Conservation (phyloP, 2,329 filamentous ascomycete species). For the Rhynchosporium secalis region DNA sequence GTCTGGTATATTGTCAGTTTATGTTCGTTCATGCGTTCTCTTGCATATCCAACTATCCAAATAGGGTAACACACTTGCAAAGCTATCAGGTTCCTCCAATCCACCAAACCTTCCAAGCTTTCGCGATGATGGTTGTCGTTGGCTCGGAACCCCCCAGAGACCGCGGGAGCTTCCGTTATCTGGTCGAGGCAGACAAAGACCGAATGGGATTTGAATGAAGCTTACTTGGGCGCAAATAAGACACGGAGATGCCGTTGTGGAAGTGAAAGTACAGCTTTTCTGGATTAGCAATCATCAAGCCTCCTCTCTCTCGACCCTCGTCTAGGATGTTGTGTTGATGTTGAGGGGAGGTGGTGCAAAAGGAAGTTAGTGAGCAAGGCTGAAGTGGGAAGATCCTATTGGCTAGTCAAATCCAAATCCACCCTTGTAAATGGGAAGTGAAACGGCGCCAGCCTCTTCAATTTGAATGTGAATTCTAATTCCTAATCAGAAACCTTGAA, state of each 20-base stretch:
- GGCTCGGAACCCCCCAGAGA: conserved; percentile 8
- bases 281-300: conserved; percentile 6
- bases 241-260: background rate
- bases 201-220: background rate
- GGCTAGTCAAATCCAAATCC: background rate
- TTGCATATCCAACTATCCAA: background rate
- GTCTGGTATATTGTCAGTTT: conserved; percentile 6
- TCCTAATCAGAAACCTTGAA: background rate
- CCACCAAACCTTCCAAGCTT: background rate
- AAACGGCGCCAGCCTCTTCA: background rate
- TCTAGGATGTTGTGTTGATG: background rate
- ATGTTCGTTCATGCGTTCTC: conserved; percentile 6
- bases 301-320: background rate
- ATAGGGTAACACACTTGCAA: conserved; percentile 10
- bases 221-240: background rate
- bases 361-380: conserved; percentile 2
- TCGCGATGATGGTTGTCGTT: conserved; percentile 5
- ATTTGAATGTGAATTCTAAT: background rate
- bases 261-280: background rate
- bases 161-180: conserved; percentile 3
- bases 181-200: background rate
- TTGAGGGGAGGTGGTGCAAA: background rate
- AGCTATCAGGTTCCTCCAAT: background rate
- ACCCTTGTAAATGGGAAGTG: background rate
- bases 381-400: conserved; percentile 10